A percentile compares a stretch with the other conserved stretches of the same genome.
Conservation (phyloP, 371 early-diverging fungal genomes). For the Mortierella sp. region DNA sequence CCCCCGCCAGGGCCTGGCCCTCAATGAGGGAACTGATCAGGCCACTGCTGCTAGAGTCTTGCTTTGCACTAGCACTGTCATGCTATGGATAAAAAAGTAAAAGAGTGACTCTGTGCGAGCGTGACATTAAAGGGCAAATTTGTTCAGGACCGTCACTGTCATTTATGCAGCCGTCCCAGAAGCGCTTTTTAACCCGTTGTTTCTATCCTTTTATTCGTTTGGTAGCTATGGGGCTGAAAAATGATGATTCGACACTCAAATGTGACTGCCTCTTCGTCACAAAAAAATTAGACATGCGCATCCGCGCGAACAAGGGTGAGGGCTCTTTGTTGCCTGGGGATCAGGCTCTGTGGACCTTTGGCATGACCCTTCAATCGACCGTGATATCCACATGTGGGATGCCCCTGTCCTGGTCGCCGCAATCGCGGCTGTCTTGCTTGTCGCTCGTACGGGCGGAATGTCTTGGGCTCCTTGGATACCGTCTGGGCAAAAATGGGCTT, state of each 20-base stretch:
- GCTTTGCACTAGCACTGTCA: conserved; percentile 55
- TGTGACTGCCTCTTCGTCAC: neutral
- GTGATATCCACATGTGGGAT: neutral
- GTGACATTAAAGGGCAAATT: conserved; percentile 24
- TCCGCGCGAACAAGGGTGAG: neutral
- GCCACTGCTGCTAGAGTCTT: conserved; percentile 49
- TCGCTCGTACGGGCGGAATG: neutral
- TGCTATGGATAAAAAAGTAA: conserved; percentile 43
- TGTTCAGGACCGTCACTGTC: neutral
- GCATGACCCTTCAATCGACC: neutral
- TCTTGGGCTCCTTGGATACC: neutral
- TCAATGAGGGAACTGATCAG: conserved; percentile 38
- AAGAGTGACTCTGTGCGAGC: conserved; percentile 57
- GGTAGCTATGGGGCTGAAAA: neutral
- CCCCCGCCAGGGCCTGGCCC: conserved; percentile 54
- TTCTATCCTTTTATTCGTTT: neutral
- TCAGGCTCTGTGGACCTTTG: neutral
- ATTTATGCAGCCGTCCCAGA: neutral
- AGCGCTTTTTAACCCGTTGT: neutral
- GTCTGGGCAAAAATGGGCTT: neutral
- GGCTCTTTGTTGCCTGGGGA: neutral
- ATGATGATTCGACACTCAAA: neutral
- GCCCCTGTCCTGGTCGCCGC: neutral
- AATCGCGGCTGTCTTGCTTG: neutral
- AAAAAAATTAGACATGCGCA: neutral